phyloP scores from a whole-genome alignment of 768 basidiomycete genomes.

The Rhodotorula paludigena region DNA sequence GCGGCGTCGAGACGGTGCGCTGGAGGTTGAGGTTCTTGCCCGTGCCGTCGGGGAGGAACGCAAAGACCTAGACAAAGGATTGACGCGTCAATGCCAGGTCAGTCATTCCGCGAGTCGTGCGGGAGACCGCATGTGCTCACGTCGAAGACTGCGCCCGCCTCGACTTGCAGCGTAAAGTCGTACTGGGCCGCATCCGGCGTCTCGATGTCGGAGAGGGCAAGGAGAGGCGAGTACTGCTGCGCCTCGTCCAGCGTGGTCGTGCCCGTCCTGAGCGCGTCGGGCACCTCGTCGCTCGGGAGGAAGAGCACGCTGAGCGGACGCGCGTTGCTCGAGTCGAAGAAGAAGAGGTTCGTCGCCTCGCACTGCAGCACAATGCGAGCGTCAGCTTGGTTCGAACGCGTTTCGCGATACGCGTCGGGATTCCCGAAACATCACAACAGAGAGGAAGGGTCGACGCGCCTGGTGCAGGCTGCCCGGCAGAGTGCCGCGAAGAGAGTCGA shows the following conservation, averaged over 20 bases:
- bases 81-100: no score
- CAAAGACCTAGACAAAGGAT: slow-evolving; percentile 27
- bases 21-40: slow-evolving; percentile 35
- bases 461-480: slow-evolving; percentile 12
- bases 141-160: slow-evolving; percentile 38
- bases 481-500: slow-evolving; percentile 3
- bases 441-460: background rate
- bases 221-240: slow-evolving; percentile 25
- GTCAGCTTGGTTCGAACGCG: no score
- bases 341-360: slow-evolving; percentile 34
- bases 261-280: slow-evolving; percentile 18
- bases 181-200: slow-evolving; percentile 30
- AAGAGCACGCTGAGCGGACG: slow-evolving; percentile 32
- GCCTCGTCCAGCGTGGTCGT: slow-evolving; percentile 26
- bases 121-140: no score
- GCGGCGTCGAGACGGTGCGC: slow-evolving; percentile 23
- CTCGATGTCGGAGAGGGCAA: slow-evolving; percentile 26
- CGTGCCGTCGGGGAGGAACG: slow-evolving; percentile 34
- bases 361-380: slow-evolving; percentile 2
- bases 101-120: no score
- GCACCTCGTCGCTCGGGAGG: slow-evolving; percentile 14
- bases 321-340: slow-evolving; percentile 36
- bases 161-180: slow-evolving; percentile 33
- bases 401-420: no score
- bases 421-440: no score